These are phyloP conservation scores for Beauveria sp. DNA, from an alignment of 2,329 filamentous ascomycete species.

Conservation along the genomic window DNA sequence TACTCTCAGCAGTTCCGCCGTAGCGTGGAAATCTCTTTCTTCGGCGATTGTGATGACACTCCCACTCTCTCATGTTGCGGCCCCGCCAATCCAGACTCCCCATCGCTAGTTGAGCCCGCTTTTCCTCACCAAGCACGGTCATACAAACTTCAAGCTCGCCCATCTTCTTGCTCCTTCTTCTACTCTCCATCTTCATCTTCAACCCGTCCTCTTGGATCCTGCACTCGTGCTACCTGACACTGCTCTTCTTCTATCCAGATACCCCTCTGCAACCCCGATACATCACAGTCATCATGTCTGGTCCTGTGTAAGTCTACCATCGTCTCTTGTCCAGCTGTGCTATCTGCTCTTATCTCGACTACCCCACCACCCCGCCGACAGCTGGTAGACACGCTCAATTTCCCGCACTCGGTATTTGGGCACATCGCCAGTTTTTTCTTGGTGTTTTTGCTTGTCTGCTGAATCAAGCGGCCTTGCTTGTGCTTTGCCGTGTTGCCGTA, in stretches of 20 bases:
- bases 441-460: slow-evolving; percentile 3
- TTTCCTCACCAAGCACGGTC: slow-evolving; percentile 11
- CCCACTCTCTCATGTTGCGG: background rate
- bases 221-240: background rate
- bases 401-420: slow-evolving; percentile 8
- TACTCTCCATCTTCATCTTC: slow-evolving; percentile 6
- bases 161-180: slow-evolving; percentile 3
- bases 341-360: slow-evolving; percentile 18
- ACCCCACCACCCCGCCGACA: slow-evolving; percentile 11
- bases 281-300: slow-evolving; percentile 48
- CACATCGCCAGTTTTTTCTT: slow-evolving; percentile 9
- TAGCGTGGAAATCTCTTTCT: background rate
- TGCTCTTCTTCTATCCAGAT: background rate
- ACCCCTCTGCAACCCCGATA: background rate
- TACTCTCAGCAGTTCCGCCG: background rate
- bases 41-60: slow-evolving; percentile 8
- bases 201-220: background rate
- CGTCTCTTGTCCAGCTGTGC: slow-evolving; percentile 13
- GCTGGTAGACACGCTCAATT: slow-evolving; percentile 9
- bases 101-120: slow-evolving; percentile 6
- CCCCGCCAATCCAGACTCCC: slow-evolving; percentile 9
- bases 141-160: slow-evolving; percentile 6
- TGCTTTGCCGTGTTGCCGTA: slow-evolving; percentile 17
- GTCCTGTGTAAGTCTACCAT: slow-evolving; percentile 54
- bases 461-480: background rate